Percentiles rank a stretch among this genome's conserved stretches.
Evolutionary conservation across 2,329 filamentous ascomycete genomes (phyloP).

Genomic region (Alternaria viburni): DNA sequence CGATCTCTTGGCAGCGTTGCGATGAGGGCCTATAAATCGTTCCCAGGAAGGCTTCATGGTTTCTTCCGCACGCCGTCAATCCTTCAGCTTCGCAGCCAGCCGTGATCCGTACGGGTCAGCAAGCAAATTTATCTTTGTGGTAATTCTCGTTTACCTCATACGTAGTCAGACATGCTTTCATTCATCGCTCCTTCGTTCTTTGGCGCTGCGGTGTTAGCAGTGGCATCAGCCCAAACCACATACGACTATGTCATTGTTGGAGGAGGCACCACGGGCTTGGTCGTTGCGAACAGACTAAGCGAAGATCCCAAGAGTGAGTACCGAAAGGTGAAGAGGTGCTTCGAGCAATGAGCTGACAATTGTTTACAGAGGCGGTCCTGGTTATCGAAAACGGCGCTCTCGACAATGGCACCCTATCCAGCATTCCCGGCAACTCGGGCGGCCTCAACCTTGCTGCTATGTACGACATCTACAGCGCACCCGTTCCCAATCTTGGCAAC

Average conservation of each 20-base stretch:
- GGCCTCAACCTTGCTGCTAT: slow-evolving; percentile 16
- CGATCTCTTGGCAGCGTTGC: neutral
- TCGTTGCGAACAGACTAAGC: slow-evolving; percentile 27
- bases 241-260: slow-evolving; percentile 36
- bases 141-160: neutral
- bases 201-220: neutral
- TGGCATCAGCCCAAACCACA: neutral
- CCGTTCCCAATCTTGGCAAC: slow-evolving; percentile 27
- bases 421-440: slow-evolving; percentile 16
- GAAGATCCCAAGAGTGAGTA: slow-evolving; percentile 18
- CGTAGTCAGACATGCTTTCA: neutral
- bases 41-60: neutral
- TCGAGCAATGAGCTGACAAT: neutral
- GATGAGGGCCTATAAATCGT: neutral
- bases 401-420: slow-evolving; percentile 12
- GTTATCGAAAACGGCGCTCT: slow-evolving; percentile 25
- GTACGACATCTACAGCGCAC: slow-evolving; percentile 21
- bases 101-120: neutral
- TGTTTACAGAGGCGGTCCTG: slow-evolving; percentile 16
- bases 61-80: neutral
- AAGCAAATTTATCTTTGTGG: neutral
- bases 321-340: neutral
- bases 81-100: neutral
- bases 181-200: neutral
- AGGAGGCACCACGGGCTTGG: slow-evolving; percentile 27